These are phyloP conservation scores for Hemisphaericaspora subhashii DNA, from an alignment of 1,139 yeast species.

Conservation along the genomic window DNA sequence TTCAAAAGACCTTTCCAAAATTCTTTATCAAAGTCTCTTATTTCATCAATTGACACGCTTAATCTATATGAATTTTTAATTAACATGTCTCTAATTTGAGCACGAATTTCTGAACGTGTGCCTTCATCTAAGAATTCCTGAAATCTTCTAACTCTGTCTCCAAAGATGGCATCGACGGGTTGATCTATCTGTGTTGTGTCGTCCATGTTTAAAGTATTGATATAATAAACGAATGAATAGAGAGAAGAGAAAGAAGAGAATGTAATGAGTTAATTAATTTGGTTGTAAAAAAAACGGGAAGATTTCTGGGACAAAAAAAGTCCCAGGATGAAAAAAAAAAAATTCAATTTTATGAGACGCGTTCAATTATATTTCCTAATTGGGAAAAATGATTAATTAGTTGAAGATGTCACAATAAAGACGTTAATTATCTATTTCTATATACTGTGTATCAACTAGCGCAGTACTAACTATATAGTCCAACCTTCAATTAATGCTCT, in stretches of 20 bases:
- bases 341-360: conserved; percentile 27
- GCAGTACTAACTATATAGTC: conserved; percentile 21
- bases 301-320: too few relatives aligned
- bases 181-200: conserved; percentile 24
- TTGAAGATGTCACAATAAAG: too few relatives aligned
- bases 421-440: neutral
- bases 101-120: conserved; percentile 67
- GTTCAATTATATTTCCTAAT: conserved; percentile 33
- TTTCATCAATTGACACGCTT: conserved; percentile 77
- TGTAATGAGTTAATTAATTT: too few relatives aligned
- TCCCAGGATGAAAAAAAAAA: conserved; percentile 5
- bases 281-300: too few relatives aligned
- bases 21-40: conserved; percentile 77
- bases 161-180: conserved; percentile 52
- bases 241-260: conserved; percentile 1
- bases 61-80: conserved; percentile 66
- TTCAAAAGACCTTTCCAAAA: conserved; percentile 78
- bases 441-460: neutral
- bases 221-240: neutral
- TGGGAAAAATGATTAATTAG: too few relatives aligned
- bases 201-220: conserved; percentile 16
- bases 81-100: conserved; percentile 70
- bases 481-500: conserved; percentile 25
- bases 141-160: conserved; percentile 84
- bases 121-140: conserved; percentile 76